phyloP scores from a whole-genome alignment of 352 stramenopile species.

The Phytophthora quininea region DNA sequence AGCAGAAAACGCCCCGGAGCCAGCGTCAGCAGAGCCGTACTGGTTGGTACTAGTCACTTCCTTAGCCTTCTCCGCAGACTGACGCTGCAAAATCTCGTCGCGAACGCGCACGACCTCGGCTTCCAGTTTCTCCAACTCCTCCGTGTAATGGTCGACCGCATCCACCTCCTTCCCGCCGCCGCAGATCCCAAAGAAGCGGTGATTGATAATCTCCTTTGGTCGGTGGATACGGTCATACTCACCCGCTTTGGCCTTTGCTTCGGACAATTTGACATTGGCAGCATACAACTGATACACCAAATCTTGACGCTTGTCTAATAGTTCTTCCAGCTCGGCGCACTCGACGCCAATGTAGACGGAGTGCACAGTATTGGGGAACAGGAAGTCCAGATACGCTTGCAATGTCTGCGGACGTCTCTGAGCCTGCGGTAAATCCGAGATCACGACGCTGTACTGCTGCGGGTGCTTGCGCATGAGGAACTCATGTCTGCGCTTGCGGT shows the following conservation, averaged over 20 bases:
- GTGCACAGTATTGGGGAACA: conserved; percentile 70
- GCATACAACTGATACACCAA: conserved; percentile 61
- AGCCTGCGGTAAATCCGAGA: conserved; percentile 62
- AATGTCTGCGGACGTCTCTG: conserved; percentile 65
- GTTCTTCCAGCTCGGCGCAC: conserved; percentile 58
- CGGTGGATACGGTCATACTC: conserved; percentile 35
- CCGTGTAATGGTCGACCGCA: conserved; percentile 62
- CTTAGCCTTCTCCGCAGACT: conserved; percentile 45
- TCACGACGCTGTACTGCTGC: conserved; percentile 79
- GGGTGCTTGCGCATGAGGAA: conserved; percentile 61
- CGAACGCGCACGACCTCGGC: conserved; percentile 51
- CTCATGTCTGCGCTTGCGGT: conserved; percentile 67
- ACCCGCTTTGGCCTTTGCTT: conserved; percentile 29
- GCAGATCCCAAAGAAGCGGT: conserved; percentile 56
- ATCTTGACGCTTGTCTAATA: conserved; percentile 57
- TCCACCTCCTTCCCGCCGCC: conserved; percentile 55
- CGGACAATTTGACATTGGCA: conserved; percentile 50
- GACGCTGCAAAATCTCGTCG: conserved; percentile 53
- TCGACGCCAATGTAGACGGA: conserved; percentile 78
- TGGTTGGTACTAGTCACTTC: conserved; percentile 26
- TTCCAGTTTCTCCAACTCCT: conserved; percentile 58
- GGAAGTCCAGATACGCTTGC: conserved; percentile 65
- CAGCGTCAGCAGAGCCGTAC: conserved; percentile 20
- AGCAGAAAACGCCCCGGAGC: conserved; percentile 24
- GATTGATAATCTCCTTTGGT: conserved; percentile 44